Base-by-base conservation (phyloP, 2,329 filamentous ascomycete species). In the Aspergillus ibericus region DNA sequence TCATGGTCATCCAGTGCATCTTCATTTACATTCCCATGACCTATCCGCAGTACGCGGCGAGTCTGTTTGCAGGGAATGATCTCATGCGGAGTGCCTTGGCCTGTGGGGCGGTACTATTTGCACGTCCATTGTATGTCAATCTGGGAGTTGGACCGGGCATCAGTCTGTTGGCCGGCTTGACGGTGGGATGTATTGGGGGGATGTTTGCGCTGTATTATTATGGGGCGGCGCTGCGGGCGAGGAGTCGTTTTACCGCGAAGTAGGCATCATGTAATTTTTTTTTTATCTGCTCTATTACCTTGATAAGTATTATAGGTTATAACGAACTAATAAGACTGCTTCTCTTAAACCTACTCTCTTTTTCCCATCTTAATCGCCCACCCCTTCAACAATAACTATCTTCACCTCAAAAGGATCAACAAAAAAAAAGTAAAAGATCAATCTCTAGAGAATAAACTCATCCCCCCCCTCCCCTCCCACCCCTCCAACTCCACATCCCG, bases 1-100 rank as follows among this genome's bases (percentile, higher is more conserved):
- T 78, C 59, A 61, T 76, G 36, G 55, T 78, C n/a, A 70, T 78
- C 64, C 77, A 80, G 65, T 77, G 68, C 50, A 63, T 76, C 8
- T 74, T 75, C 49, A 59, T 73, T 13, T 76, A 76, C 51, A 68
- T 76, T 13, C 64, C 68, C 0, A 47, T 57, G 2, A 61, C 59
- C 13, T 72, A 71, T 48, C 70, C 68, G 15, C 56, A 61, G 13
- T 68, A 72, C 40, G 63, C 66, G 2, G 69, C 70, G 9, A 66
- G 62, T 55, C 55, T 73, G 35, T 74, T 76, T 56, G 72, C 73
- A 0, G 70, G 66, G 20, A 74, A 70, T 34, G 71, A 74, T 25
- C 70, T 74, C 27, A 66, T 58, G n/a, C 61, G 72, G 1, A 69
- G 66, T 47, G 63, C 66, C 1, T 56, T 75, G n/a, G 74, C 73